Percentiles rank a stretch among this genome's conserved stretches.
phyloP scores from a whole-genome alignment of 2,329 filamentous ascomycete species.

The Aspergillus versicolor region DNA sequence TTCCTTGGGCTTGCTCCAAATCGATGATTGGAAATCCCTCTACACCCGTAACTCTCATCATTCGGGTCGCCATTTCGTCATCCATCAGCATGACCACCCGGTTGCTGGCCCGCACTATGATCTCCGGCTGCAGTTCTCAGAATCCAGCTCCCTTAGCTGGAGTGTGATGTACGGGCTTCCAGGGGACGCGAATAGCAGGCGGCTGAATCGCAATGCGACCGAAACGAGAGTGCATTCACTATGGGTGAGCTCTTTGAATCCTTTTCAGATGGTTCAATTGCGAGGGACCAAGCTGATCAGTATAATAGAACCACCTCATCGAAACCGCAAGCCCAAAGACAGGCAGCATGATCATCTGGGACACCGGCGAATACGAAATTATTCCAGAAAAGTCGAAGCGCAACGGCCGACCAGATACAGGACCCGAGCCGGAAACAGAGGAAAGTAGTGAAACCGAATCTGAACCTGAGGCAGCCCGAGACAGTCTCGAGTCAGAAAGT shows the following conservation, averaged over 20 bases:
- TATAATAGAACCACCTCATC: slow-evolving; percentile 57
- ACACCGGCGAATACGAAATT: slow-evolving; percentile 59
- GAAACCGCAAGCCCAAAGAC: slow-evolving; percentile 57
- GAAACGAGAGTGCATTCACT: slow-evolving; percentile 63
- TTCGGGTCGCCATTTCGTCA: slow-evolving; percentile 60
- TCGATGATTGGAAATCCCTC: slow-evolving; percentile 41
- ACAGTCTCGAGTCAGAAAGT: slow-evolving; percentile 27
- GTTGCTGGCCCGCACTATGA: slow-evolving; percentile 69
- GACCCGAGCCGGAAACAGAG: slow-evolving; percentile 36
- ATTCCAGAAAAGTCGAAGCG: slow-evolving; percentile 42
- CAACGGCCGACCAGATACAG: slow-evolving; percentile 19
- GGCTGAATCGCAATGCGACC: slow-evolving; percentile 59
- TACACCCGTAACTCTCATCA: slow-evolving; percentile 49
- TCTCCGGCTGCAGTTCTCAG: slow-evolving; percentile 67
- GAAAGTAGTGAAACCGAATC: slow-evolving; percentile 8
- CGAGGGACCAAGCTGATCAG: background rate
- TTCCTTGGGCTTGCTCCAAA: background rate
- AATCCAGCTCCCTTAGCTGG: slow-evolving; percentile 63
- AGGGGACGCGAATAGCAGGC: slow-evolving; percentile 56
- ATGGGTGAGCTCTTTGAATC: slow-evolving; percentile 45
- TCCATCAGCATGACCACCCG: slow-evolving; percentile 73
- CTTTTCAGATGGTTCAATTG: background rate
- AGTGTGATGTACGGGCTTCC: slow-evolving; percentile 64
- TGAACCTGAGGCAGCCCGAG: background rate
- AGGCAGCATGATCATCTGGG: slow-evolving; percentile 63